Evolutionary conservation across 2,329 filamentous ascomycete genomes (phyloP).

Genomic region (Penicillium sp.): DNA sequence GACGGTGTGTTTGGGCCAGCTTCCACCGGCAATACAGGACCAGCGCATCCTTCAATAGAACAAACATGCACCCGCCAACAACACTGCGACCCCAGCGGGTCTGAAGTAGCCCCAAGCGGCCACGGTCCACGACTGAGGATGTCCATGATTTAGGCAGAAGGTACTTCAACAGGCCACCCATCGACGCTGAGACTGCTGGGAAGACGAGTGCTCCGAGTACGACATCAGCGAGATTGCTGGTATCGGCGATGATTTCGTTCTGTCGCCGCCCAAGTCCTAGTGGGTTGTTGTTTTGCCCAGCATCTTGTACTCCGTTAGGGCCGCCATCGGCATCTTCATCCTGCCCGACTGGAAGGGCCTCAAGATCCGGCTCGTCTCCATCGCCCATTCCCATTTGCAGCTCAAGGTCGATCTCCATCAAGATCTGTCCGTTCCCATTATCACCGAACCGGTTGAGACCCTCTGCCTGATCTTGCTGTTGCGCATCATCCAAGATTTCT

Average conservation of each 20-base stretch:
- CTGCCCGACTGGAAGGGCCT: conserved; percentile 24
- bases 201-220: conserved; percentile 73
- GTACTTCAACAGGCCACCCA: conserved; percentile 72
- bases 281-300: conserved; percentile 25
- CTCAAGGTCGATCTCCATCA: conserved; percentile 53
- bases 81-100: conserved; percentile 86
- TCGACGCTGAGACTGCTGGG: conserved; percentile 73
- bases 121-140: conserved; percentile 37
- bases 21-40: conserved; percentile 59
- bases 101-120: conserved; percentile 69
- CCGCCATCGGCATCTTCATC: conserved; percentile 26
- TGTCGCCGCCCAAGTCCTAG: conserved; percentile 41
- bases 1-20: conserved; percentile 48
- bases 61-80: conserved; percentile 82
- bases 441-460: conserved; percentile 28
- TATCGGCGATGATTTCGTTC: conserved; percentile 54
- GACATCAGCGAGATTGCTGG: conserved; percentile 57
- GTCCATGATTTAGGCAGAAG: conserved; percentile 68
- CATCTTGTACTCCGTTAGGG: conserved; percentile 28
- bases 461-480: conserved; percentile 37
- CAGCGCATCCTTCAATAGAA: conserved; percentile 73
- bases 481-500: conserved; percentile 35
- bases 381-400: conserved; percentile 52
- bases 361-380: conserved; percentile 40
- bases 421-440: conserved; percentile 42